Evolutionary conservation across 441 rosid species (phyloP).

Genomic region (Euphorbia schlechtendalii): DNA sequence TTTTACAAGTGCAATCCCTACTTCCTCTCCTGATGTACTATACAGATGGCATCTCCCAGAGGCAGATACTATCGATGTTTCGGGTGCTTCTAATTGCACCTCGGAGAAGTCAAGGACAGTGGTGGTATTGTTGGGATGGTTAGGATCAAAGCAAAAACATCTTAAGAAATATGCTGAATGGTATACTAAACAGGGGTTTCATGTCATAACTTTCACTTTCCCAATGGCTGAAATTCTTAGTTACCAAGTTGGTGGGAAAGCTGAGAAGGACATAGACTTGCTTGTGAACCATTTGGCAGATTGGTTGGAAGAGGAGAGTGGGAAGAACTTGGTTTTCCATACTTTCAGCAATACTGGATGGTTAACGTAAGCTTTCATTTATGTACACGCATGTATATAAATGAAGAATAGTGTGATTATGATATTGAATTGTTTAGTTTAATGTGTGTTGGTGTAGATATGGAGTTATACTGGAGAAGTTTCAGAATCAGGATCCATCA

Average conservation of each 20-base stretch:
- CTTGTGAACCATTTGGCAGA: conserved; percentile 83
- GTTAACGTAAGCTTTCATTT: conserved; percentile 58
- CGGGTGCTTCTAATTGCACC: conserved; percentile 47
- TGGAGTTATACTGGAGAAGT: conserved; percentile 84
- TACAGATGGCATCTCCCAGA: conserved; percentile 94
- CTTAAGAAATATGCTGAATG: conserved; percentile 84
- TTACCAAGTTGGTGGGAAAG: conserved; percentile 85
- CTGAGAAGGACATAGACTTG: conserved; percentile 66
- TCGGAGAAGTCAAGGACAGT: conserved; percentile 66
- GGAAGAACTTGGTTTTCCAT: conserved; percentile 86
- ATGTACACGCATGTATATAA: not conserved
- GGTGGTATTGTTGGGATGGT: conserved; percentile 92
- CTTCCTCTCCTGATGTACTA: conserved; percentile 48
- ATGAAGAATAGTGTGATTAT: not conserved
- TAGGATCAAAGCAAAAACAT: conserved; percentile 96
- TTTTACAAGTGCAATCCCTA: conserved; percentile 26
- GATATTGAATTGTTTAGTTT: conserved; percentile 11
- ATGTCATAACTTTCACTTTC: conserved; percentile 83
- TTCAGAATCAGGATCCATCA: conserved; percentile 69
- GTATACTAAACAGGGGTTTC: conserved; percentile 85
- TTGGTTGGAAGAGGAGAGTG: conserved; percentile 85
- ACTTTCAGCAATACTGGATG: conserved; percentile 98
- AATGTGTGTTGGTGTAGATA: conserved; percentile 40
- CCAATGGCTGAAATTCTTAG: conserved; percentile 82
- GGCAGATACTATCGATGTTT: conserved; percentile 44